Conservation (phyloP, 148 eudicot genomes). For the Nepenthes gracilis region DNA sequence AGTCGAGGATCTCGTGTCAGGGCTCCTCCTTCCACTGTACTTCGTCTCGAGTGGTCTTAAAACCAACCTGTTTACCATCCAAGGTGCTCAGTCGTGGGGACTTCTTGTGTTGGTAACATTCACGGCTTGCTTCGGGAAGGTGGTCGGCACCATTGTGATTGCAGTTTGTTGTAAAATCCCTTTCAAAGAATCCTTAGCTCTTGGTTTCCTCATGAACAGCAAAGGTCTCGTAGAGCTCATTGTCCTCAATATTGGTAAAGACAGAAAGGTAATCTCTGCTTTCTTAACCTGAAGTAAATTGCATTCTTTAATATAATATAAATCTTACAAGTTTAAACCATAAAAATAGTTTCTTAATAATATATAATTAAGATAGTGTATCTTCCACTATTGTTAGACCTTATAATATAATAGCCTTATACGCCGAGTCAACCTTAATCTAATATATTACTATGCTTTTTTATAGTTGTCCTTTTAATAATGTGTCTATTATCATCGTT, state of each 20-base stretch:
- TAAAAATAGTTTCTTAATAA: too few species aligned
- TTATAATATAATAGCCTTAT: too few species aligned
- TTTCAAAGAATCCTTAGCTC: constrained; percentile 44
- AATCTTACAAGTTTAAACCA: neutral
- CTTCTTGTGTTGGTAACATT: constrained; percentile 60
- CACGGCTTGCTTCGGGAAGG: constrained; percentile 72
- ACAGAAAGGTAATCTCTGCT: constrained; percentile 43
- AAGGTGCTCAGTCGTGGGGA: constrained; percentile 79
- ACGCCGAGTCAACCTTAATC: too few species aligned
- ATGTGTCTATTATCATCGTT: too few species aligned
- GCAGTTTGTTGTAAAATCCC: constrained; percentile 49
- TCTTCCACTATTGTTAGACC: too few species aligned
- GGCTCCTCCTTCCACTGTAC: constrained; percentile 72
- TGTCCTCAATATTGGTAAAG: constrained; percentile 74
- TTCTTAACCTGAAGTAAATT: neutral
- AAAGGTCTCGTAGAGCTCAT: constrained; percentile 80
- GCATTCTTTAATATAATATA: neutral
- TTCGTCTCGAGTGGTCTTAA: constrained; percentile 81
- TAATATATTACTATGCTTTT: neutral
- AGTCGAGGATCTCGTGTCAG: constrained; percentile 79
- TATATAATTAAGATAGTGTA: too few species aligned
- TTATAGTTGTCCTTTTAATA: too few species aligned
- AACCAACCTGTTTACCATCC: constrained; percentile 62
- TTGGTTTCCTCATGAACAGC: constrained; percentile 70
- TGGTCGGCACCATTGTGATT: constrained; percentile 47